Percentiles rank a stretch among this genome's conserved stretches.
Conservation (phyloP, 1,139 yeast genomes). For the Zygoascus meyerae region DNA sequence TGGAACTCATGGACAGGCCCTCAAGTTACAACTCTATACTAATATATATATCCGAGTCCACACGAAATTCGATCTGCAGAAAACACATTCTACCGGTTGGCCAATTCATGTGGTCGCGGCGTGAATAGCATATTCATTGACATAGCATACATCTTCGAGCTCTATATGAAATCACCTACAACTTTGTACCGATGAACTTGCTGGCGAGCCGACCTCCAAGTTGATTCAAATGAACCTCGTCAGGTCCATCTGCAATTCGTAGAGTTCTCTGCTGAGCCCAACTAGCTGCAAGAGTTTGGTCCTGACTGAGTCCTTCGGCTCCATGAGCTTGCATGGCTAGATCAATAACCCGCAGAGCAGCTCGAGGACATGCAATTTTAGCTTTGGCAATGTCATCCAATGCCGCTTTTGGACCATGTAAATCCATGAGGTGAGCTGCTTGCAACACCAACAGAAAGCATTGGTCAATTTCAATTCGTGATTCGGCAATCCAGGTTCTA, state of each 20-base stretch:
- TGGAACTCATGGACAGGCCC: too few relatives aligned
- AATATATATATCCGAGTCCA: too few relatives aligned
- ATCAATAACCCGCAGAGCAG: conserved; percentile 49
- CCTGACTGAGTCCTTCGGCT: conserved; percentile 63
- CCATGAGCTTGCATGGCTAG: conserved; percentile 69
- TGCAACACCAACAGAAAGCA: conserved; percentile 55
- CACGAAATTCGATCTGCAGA: too few relatives aligned
- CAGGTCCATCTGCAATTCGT: conserved; percentile 72
- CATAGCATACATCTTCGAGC: too few relatives aligned
- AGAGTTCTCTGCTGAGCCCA: conserved; percentile 56
- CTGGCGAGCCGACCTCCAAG: conserved; percentile 45
- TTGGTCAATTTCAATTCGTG: conserved; percentile 52
- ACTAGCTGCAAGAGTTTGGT: conserved; percentile 53
- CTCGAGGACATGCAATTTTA: conserved; percentile 60
- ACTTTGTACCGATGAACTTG: conserved; percentile 8
- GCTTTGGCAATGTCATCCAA: conserved; percentile 61
- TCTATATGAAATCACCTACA: background rate
- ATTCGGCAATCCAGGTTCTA: conserved; percentile 48
- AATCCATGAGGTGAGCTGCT: conserved; percentile 62
- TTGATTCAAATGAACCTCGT: conserved; percentile 63
- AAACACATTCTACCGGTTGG: too few relatives aligned
- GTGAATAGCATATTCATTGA: too few relatives aligned
- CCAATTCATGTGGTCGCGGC: too few relatives aligned
- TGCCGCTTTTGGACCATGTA: conserved; percentile 51
- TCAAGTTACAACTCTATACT: too few relatives aligned